phyloP scores from a whole-genome alignment of 1,284 basidiomycete species.

The Leccinum subspadiceum region DNA sequence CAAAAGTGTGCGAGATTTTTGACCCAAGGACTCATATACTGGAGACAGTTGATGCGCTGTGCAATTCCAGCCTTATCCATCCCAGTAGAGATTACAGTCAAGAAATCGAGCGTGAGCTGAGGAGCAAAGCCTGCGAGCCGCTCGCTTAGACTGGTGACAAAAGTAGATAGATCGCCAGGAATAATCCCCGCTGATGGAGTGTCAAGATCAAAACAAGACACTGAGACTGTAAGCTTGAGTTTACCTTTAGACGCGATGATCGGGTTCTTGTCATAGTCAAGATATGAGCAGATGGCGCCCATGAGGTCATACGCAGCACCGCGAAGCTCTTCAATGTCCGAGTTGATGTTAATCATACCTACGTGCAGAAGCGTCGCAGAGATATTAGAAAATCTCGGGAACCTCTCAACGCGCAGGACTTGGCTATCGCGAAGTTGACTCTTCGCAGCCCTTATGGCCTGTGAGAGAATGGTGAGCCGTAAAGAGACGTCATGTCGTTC shows the following conservation, averaged over 20 bases:
- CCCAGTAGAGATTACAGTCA: slow-evolving; percentile 74
- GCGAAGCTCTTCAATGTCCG: slow-evolving; percentile 73
- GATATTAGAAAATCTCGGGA: slow-evolving; percentile 77
- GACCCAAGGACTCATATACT: slow-evolving; percentile 86
- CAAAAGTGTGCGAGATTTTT: slow-evolving; percentile 73
- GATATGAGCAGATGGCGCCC: slow-evolving; percentile 72
- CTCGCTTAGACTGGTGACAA: slow-evolving; percentile 68
- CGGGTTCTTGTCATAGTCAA: slow-evolving; percentile 72
- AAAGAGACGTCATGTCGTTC: neutral
- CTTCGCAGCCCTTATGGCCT: slow-evolving; percentile 72
- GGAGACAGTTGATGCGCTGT: slow-evolving; percentile 69
- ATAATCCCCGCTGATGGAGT: slow-evolving; percentile 59
- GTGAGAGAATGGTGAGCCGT: slow-evolving; percentile 1
- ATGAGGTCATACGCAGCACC: slow-evolving; percentile 77
- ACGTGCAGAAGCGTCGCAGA: slow-evolving; percentile 82
- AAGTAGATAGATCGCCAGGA: slow-evolving; percentile 67
- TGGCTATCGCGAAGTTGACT: slow-evolving; percentile 59
- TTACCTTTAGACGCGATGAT: slow-evolving; percentile 68
- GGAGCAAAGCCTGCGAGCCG: slow-evolving; percentile 72
- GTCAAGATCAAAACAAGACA: slow-evolving; percentile 10
- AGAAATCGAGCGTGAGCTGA: slow-evolving; percentile 81
- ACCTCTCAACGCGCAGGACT: slow-evolving; percentile 60
- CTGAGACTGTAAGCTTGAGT: slow-evolving; percentile 17
- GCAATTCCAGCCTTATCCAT: slow-evolving; percentile 53
- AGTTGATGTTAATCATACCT: slow-evolving; percentile 74